Evolutionary conservation across 2,329 filamentous ascomycete genomes (phyloP), one percentile per base, ranked within the genome.

Genomic region (Madurella fahalii): DNA sequence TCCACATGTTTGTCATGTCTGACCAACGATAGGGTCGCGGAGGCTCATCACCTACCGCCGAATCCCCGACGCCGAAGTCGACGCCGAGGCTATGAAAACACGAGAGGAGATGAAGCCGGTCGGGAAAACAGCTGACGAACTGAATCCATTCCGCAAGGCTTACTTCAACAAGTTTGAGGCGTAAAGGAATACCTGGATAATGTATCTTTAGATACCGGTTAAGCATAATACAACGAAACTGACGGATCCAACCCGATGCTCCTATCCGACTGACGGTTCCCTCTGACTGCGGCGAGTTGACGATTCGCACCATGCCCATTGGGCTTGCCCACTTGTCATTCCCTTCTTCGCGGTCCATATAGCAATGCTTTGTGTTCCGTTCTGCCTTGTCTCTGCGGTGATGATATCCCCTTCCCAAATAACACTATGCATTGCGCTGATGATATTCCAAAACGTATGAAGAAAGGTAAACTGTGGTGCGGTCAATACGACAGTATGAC

Each of bases 41-140:
- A 82, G 90, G 61, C 77, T 99, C 37, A 87, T 97, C 50, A 95
- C 91, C 0, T 97, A 97, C 69, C 80, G 84, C 43, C 82, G 91
- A 50, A 74, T 89, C 17, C 77, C 81, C 0, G 84, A 90, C 62
- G 73, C 67, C 11, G 74, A 78, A 34, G 77, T 89, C 8, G 77
- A 79, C 49, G 57, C 63, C 11, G 65, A 67, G 1, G 74, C 73
- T 8, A 65, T 82, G 18, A 60, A 59, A 66, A 68, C 45, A 62
- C 65, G 40, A 49, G 34, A 65, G 52, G 65, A 68, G 60, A 61
- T 58, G 51, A 62, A 63, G 48, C 63, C 66, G 1, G 65, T 63
- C 2, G 81, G 81, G 16, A 75, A 71, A 51, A 79, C 79, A 2
- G 81, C 78, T 31, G 77, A 84, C 64, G 80, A 84, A 58, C 71